Base-by-base conservation (phyloP, 192 early-diverging fungal genomes). In the Linnemannia schmuckeri region DNA sequence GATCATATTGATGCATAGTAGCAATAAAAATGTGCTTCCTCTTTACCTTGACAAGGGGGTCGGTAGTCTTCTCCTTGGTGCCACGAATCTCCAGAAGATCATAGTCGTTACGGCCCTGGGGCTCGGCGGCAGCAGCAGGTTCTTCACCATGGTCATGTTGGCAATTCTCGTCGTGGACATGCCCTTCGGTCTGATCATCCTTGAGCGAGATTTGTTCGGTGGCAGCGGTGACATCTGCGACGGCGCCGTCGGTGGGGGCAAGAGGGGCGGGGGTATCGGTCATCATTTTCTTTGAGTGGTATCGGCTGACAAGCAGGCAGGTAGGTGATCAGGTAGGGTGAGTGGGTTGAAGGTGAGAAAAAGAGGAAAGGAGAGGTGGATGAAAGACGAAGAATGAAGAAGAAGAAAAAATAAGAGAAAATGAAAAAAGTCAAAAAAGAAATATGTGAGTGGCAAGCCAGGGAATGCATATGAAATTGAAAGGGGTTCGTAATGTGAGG, bases 81-180 rank as follows among this genome's bases (percentile, higher is more conserved):
- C 87, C 87, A 42, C 80, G 76, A 49, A 88, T 85, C 76, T 89
- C 89, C 66, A 92, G 76, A 18, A 92, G 83, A 77, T 92, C 91
- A 74, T 89, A 92, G 49, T 88, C 88, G 42, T 87, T 87, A 40
- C 85, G 79, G 40, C 75, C 75, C 54, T 87, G 85, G 37, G 85
- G 52, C 52, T 78, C 24, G 74, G 66, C 47, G 6, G 55, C 54
- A 18, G 49, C n/a, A 35, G 75, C 79, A 66, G 10, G 44, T 20
- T 55, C 55, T 54, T 55, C 24, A 0, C 44, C 82, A 41, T 78
- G 77, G n/a, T 78, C 73, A 24, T 78, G 82, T 10, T 70, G 68
- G 71, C 85, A 87, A 79, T 87, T 81, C 72, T 81, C 79, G 68
- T 78, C 85, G 72, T 87, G 85, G 70, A 81, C 76, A 49, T 87